phyloP scores from a whole-genome alignment of 176 grass and related monocot species.

The bread wheat (Triticum aestivum) region DNA sequence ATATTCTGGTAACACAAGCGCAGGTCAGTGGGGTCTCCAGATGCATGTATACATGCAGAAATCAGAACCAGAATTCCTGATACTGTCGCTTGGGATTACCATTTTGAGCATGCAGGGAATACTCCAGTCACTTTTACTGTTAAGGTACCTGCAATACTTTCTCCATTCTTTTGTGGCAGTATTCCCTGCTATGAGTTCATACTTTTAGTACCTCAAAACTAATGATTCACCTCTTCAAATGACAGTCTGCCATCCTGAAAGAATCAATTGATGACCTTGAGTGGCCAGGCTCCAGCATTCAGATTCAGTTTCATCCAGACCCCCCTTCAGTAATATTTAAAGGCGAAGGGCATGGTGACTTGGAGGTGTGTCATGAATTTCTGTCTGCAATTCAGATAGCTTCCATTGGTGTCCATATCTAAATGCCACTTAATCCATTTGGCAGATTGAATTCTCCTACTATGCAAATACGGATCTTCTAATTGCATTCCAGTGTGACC shows the following conservation, averaged over 20 bases:
- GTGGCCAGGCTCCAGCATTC: conserved; percentile 87
- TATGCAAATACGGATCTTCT: conserved; percentile 81
- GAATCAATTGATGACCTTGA: conserved; percentile 94
- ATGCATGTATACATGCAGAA: conserved; percentile 86
- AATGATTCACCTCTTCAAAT: conserved; percentile 24
- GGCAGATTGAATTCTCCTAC: conserved; percentile 73
- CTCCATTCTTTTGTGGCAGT: background rate
- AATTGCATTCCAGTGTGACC: conserved; percentile 86
- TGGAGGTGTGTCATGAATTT: conserved; percentile 57
- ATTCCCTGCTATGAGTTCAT: background rate
- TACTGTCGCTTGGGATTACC: conserved; percentile 77
- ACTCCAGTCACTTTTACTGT: conserved; percentile 76
- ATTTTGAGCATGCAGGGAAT: conserved; percentile 76
- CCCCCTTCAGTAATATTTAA: conserved; percentile 70
- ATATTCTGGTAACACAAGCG: background rate
- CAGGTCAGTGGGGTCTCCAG: conserved; percentile 76
- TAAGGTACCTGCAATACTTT: conserved; percentile 42
- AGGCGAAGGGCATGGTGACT: conserved; percentile 90
- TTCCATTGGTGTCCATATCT: background rate
- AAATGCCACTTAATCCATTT: conserved; percentile 4
- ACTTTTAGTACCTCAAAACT: background rate
- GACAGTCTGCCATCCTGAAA: conserved; percentile 74
- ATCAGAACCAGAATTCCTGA: conserved; percentile 99
- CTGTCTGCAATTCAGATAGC: background rate
- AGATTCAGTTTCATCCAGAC: conserved; percentile 66